Base-by-base conservation (phyloP, 345 rosid species). In the Camelina laxa region DNA sequence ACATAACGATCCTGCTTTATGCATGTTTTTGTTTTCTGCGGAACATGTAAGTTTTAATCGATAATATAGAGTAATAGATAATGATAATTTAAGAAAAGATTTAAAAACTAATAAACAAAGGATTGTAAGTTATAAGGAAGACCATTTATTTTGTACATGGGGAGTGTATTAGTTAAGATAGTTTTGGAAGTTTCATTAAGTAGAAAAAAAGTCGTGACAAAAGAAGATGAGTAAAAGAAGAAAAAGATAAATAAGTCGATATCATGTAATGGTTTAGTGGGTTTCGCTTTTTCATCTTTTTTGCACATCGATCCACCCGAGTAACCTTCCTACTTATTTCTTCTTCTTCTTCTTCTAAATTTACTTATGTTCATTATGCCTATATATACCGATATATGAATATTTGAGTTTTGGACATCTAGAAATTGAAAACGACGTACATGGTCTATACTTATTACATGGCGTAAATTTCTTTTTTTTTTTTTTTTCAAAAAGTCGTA, bases 201-300 rank as follows among this genome's bases (percentile, higher is more conserved):
- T 60, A 76, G 75, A 73, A 74, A 63, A 72, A 41, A 0, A 63
- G 63, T 62, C 51, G 58, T 79, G 85, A 75, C 84, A 88, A 83
- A 83, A 76, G 78, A 71, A 80, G 41, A 79, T 45, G 63, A 75
- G 24, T 56, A 39, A 42, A 35, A 71, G 63, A 66, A 60, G 78
- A 67, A 78, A 73, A 66, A 51, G 74, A 67, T 60, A 80, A 66
- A 35, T 61, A 76, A 73, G 81, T 77, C 78, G 80, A 79, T 73
- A 64, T 84, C 83, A 82, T 38, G 61, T 44, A 69, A 78, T 72
- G 81, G 84, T 74, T 70, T 74, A 86, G 92, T 87, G 92, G 89
- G 80, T 82, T 79, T 84, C 66, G 81, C 84, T 83, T 84, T 81
- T 73, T 39, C 49, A 49, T 74, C 54, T 55, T 75, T 65, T 60